phyloP scores from a whole-genome alignment of 1,284 basidiomycete genomes.

The Fomitopsis palustris region DNA sequence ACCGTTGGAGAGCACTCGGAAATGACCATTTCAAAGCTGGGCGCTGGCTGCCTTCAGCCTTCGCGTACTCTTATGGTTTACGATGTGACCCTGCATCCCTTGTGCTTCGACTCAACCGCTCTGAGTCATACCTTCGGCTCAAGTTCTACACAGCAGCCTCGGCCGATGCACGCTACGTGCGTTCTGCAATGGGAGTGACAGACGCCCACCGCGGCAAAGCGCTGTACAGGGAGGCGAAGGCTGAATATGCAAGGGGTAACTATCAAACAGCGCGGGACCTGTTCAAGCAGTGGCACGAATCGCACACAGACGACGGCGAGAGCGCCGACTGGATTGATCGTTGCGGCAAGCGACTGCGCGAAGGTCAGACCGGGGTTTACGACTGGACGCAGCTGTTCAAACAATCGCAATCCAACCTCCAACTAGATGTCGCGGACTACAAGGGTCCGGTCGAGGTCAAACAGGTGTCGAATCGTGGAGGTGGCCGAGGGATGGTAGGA shows the following conservation, averaged over 20 bases:
- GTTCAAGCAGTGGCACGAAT: constrained; percentile 10
- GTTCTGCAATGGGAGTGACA: background rate
- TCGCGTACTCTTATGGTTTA: constrained; percentile 22
- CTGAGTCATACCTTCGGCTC: constrained; percentile 10
- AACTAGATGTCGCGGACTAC: constrained; percentile 18
- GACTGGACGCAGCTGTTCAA: constrained; percentile 16
- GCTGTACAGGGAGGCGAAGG: constrained; percentile 5
- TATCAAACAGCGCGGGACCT: constrained; percentile 8
- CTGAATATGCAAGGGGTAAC: constrained; percentile 11
- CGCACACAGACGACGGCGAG: constrained; percentile 9
- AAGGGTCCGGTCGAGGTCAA: constrained; percentile 13
- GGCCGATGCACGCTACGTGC: constrained; percentile 2
- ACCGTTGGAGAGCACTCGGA: constrained; percentile 15
- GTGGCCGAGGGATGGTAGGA: constrained; percentile 18
- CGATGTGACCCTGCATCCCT: constrained; percentile 9
- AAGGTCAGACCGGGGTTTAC: constrained; percentile 12
- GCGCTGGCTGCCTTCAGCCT: constrained; percentile 22
- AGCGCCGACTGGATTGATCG: constrained; percentile 12
- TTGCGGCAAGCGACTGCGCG: constrained; percentile 8
- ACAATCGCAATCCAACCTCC: constrained; percentile 6
- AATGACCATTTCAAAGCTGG: constrained; percentile 14
- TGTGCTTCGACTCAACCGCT: constrained; percentile 11
- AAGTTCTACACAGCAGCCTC: constrained; percentile 6
- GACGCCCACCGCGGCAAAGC: constrained; percentile 4
- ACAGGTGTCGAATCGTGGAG: constrained; percentile 12